These are phyloP conservation scores for Aureobasidium leucospermi DNA, from an alignment of 2,329 filamentous ascomycete species.

Conservation along the genomic window DNA sequence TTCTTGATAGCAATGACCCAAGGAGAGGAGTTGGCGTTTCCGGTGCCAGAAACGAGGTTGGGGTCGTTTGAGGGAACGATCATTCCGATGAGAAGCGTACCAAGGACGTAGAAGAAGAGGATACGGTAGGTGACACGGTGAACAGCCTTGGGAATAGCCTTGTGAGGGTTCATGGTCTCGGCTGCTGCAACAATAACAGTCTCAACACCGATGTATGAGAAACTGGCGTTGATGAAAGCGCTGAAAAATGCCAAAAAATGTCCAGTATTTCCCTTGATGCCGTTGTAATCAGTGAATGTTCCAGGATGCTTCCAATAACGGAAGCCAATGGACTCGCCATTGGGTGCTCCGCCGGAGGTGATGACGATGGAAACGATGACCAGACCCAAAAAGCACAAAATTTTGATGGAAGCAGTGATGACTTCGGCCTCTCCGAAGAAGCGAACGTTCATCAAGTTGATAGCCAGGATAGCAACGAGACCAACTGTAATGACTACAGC, in stretches of 20 bases:
- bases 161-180: conserved; percentile 45
- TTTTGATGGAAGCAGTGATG: conserved; percentile 26
- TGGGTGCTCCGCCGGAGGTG: conserved; percentile 34
- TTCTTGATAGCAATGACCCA: conserved; percentile 66
- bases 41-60: conserved; percentile 41
- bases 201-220: conserved; percentile 48
- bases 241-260: conserved; percentile 25
- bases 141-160: conserved; percentile 46
- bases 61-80: conserved; percentile 50
- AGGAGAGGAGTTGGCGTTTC: conserved; percentile 37
- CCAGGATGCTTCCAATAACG: conserved; percentile 21
- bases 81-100: conserved; percentile 52
- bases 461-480: conserved; percentile 18
- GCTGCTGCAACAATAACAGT: conserved; percentile 48
- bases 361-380: conserved; percentile 32
- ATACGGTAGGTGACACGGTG: conserved; percentile 48
- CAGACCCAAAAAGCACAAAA: conserved; percentile 31
- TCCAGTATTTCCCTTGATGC: conserved; percentile 26
- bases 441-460: conserved; percentile 21
- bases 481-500: conserved; percentile 19
- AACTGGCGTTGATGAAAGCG: conserved; percentile 33
- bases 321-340: conserved; percentile 25
- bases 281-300: conserved; percentile 24
- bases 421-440: conserved; percentile 20
- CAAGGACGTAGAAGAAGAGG: conserved; percentile 49